These are phyloP conservation scores for Solanum bulbocastanum DNA, from an alignment of 257 asterid species.

Conservation along the genomic window DNA sequence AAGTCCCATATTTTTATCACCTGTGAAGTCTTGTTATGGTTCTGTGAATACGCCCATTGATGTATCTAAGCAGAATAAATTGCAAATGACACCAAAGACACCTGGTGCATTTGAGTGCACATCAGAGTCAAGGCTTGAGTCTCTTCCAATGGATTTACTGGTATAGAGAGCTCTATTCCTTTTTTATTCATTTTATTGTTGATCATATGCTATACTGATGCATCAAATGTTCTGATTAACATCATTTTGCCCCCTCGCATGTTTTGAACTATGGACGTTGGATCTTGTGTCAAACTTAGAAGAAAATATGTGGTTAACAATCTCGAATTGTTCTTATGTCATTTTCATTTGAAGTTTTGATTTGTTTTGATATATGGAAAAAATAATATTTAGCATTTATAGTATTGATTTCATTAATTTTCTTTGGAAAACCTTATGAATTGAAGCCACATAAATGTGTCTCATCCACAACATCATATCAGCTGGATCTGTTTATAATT, in stretches of 20 bases:
- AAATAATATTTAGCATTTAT: background rate
- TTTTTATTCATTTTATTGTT: background rate
- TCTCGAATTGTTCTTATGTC: background rate
- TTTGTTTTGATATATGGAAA: background rate
- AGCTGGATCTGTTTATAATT: background rate
- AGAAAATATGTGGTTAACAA: background rate
- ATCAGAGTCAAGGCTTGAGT: conserved; percentile 74
- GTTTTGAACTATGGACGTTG: background rate
- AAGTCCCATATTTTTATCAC: conserved; percentile 41
- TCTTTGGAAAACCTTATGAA: background rate
- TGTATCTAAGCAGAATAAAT: conserved; percentile 19
- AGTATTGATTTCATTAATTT: background rate
- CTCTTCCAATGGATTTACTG: conserved; percentile 89
- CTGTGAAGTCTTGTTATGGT: conserved; percentile 48
- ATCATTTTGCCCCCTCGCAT: background rate
- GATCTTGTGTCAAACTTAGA: background rate
- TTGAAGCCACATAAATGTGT: background rate
- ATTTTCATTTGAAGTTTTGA: background rate
- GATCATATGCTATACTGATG: background rate
- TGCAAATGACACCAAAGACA: conserved; percentile 63
- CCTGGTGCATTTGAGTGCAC: conserved; percentile 36
- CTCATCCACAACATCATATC: background rate
- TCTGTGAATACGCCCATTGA: conserved; percentile 20
- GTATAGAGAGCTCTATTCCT: conserved; percentile 19
- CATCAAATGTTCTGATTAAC: background rate